Base-by-base conservation (phyloP, 257 asterid genomes). In the Primulina eburnea region DNA sequence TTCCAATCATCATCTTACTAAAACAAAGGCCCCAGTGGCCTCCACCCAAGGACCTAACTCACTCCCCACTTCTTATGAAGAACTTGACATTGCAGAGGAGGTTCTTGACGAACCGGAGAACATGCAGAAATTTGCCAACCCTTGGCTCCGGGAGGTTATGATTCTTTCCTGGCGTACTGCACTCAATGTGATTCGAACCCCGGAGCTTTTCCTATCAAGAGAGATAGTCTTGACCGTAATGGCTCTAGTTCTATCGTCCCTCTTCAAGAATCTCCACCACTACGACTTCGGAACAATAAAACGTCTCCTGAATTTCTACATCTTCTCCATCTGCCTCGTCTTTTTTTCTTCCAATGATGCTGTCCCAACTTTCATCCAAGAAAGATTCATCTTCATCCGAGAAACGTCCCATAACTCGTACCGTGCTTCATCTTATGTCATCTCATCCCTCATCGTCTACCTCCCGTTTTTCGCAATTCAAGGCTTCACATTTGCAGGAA, bases 321-420 rank as follows among this genome's bases (percentile, higher is more conserved):
- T 91, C 66, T 91, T 91, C 60, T 74, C 96, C 35, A 76, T 91
- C 50, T 87, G 95, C 78, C 82, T 91, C 6, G 77, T 87, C 75
- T 89, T 91, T 86, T 91, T 91, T 78, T 91, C 95, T 16, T 91
- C 96, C 56, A 89, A 89, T 20, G 96, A 91, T 8, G 97, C 95
- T 0, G 96, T 91, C 75, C 97, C 97, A 0, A 85, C 97, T 6
- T 91, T 91, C 84, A 91, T 91, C 53, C 95, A 91, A 69, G 96
- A 91, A 59, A 37, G 96, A 11, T 91, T 91, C 85, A 91, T 89
- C 84, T 89, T 91, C 89, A 91, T 91, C 50, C 85, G 95, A 0
- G 96, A 91, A 70, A 89, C 96, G 2, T 91, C 95, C 69, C 95
- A 89, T 87, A 91, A 91, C 0, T 88, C 97, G 3, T 91, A 91